Evolutionary conservation across 192 early-diverging fungal genomes (phyloP).

Genomic region (Chytriomyces sp.): DNA sequence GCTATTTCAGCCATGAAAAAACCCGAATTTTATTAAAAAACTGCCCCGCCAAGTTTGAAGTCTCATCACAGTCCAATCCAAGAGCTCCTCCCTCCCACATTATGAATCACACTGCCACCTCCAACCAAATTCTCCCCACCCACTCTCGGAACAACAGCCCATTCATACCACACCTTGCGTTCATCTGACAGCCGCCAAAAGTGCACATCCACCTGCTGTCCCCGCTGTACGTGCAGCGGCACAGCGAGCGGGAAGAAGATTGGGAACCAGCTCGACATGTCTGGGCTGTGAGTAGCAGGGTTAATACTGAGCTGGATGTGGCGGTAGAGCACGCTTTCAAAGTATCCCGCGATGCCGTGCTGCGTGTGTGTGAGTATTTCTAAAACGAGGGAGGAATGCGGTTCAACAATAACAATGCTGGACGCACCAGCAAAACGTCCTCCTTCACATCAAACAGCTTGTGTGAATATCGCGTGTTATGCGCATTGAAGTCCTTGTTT

Average conservation of each 20-base stretch:
- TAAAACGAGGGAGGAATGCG: conserved; percentile 1
- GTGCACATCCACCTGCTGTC: conserved; percentile 63
- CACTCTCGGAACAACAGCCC: conserved; percentile 60
- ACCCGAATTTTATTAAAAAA: too few relatives aligned
- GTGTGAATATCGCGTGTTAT: conserved; percentile 70
- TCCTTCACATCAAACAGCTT: conserved; percentile 57
- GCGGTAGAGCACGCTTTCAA: conserved; percentile 89
- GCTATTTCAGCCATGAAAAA: too few relatives aligned
- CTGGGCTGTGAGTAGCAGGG: conserved; percentile 83
- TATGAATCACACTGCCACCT: conserved; percentile 61
- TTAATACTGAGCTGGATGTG: conserved; percentile 80
- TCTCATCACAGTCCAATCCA: conserved; percentile 80
- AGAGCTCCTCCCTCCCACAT: conserved; percentile 67
- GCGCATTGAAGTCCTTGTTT: conserved; percentile 64
- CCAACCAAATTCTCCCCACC: conserved; percentile 28
- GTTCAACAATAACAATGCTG: conserved; percentile 6
- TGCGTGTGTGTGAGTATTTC: conserved; percentile 25
- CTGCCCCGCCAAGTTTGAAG: background rate
- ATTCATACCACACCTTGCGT: conserved; percentile 97
- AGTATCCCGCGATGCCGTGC: conserved; percentile 97
- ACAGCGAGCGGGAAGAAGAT: conserved; percentile 90
- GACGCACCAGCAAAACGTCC: conserved; percentile 61
- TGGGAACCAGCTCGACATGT: conserved; percentile 99
- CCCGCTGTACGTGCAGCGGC: conserved; percentile 70
- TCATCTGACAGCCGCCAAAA: conserved; percentile 84